Percentiles rank a stretch among this genome's conserved stretches.
phyloP scores from a whole-genome alignment of 192 early-diverging fungal species.

The Kickxella alabastrina region DNA sequence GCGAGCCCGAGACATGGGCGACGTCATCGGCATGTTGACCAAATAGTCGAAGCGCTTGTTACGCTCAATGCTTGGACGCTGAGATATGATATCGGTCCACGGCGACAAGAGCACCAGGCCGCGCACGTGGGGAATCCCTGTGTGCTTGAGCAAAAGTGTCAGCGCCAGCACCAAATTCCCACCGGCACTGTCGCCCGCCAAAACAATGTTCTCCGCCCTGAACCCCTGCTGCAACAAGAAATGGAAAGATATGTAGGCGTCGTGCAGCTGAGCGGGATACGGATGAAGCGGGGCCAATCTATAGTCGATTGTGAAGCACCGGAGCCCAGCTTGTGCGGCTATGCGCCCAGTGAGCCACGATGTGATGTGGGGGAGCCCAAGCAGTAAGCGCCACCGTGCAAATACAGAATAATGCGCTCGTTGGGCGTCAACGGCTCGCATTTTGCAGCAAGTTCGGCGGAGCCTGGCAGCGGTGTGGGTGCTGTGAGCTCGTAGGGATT shows the following conservation, averaged over 20 bases:
- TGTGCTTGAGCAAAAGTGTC: slow-evolving; percentile 60
- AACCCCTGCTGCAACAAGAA: slow-evolving; percentile 58
- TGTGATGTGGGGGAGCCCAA: slow-evolving; percentile 51
- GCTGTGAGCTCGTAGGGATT: slow-evolving; percentile 29
- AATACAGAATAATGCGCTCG: slow-evolving; percentile 65
- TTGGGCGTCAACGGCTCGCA: slow-evolving; percentile 14
- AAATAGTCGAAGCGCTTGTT: slow-evolving; percentile 36
- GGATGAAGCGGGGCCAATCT: slow-evolving; percentile 38
- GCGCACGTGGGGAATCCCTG: slow-evolving; percentile 43
- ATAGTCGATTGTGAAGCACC: slow-evolving; percentile 45
- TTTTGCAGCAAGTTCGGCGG: neutral
- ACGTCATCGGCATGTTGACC: slow-evolving; percentile 7
- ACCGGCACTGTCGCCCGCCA: slow-evolving; percentile 69
- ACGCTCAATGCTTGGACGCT: slow-evolving; percentile 11
- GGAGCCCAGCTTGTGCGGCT: slow-evolving; percentile 46
- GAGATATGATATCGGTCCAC: slow-evolving; percentile 20
- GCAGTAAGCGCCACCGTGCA: slow-evolving; percentile 74
- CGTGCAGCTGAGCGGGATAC: slow-evolving; percentile 62
- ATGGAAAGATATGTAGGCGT: slow-evolving; percentile 55
- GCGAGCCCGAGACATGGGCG: slow-evolving; percentile 20
- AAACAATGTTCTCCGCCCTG: slow-evolving; percentile 55
- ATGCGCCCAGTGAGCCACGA: slow-evolving; percentile 50
- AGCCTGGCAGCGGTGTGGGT: slow-evolving; percentile 10
- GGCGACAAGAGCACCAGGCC: slow-evolving; percentile 59
- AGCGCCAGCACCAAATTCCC: slow-evolving; percentile 63